Percentiles rank a stretch among this genome's conserved stretches.
Conservation (phyloP, 176 grass and related monocot genomes). For the Juncus effusus region DNA sequence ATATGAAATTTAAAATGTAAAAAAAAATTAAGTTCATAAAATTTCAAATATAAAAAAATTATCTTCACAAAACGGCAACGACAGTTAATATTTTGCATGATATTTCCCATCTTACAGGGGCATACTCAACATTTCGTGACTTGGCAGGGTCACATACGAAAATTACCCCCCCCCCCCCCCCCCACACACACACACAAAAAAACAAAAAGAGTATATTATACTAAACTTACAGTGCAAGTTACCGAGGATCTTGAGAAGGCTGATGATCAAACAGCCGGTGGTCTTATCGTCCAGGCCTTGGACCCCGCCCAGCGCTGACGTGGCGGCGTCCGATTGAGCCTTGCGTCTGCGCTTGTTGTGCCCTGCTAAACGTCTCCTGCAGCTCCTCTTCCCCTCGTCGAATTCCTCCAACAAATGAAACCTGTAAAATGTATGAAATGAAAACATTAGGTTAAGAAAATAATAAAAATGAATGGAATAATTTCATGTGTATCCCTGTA, state of each 20-base stretch:
- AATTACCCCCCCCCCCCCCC: no score
- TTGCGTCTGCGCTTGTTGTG: slow-evolving; percentile 94
- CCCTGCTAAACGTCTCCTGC: slow-evolving; percentile 83
- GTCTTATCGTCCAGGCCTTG: slow-evolving; percentile 58
- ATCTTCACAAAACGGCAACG: no score
- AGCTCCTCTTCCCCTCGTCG: slow-evolving; percentile 96
- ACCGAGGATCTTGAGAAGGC: slow-evolving; percentile 73
- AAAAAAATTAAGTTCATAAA: no score
- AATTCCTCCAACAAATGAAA: slow-evolving; percentile 97
- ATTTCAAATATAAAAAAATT: no score
- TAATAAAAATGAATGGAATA: no score
- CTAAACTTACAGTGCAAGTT: slow-evolving; percentile 68
- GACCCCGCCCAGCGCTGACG: slow-evolving; percentile 29
- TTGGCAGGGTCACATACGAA: not conserved
- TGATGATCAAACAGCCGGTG: slow-evolving; percentile 69
- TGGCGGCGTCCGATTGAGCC: slow-evolving; percentile 49
- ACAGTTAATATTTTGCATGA: no score
- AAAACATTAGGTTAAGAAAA: not conserved
- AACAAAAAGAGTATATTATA: not conserved
- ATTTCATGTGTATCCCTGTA: no score
- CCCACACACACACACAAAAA: no score
- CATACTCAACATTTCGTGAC: no score
- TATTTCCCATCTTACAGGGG: no score
- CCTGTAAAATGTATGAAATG: slow-evolving; percentile 33
- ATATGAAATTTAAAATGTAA: no score